These are phyloP conservation scores for Atkinsonella texensis DNA, from an alignment of 2,329 filamentous ascomycete species.

Conservation along the genomic window DNA sequence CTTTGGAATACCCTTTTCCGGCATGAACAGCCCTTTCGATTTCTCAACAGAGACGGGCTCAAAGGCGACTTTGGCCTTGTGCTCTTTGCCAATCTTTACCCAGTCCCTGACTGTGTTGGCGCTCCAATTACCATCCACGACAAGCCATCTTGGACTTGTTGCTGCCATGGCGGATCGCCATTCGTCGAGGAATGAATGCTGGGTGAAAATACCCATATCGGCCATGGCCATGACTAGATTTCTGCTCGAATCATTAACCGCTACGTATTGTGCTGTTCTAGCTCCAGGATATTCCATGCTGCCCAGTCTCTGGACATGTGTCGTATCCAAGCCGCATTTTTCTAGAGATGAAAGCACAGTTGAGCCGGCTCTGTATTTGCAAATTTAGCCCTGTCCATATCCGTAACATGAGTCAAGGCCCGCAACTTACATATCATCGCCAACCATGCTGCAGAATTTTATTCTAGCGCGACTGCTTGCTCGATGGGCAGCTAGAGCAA, in stretches of 20 bases:
- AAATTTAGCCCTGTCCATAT: neutral
- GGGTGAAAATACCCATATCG: constrained; percentile 79
- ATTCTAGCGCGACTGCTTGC: constrained; percentile 49
- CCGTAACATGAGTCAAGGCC: neutral
- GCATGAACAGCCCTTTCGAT: constrained; percentile 53
- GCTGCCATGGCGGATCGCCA: constrained; percentile 49
- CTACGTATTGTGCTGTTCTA: constrained; percentile 82
- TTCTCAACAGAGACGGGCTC: constrained; percentile 86
- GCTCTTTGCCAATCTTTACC: constrained; percentile 46
- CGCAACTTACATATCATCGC: constrained; percentile 54
- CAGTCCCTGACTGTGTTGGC: constrained; percentile 53
- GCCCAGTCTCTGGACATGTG: constrained; percentile 47
- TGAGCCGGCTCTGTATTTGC: constrained; percentile 47
- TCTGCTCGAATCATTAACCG: constrained; percentile 73
- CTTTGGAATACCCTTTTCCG: constrained; percentile 23
- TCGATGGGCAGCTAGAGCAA: constrained; percentile 70
- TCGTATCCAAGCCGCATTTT: constrained; percentile 49
- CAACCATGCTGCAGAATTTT: constrained; percentile 68
- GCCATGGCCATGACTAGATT: constrained; percentile 89
- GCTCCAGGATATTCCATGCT: constrained; percentile 35
- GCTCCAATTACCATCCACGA: constrained; percentile 83
- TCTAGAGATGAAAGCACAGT: constrained; percentile 57
- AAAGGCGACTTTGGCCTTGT: constrained; percentile 55
- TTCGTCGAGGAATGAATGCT: constrained; percentile 36
- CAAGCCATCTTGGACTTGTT: constrained; percentile 59